phyloP scores from a whole-genome alignment of 2,329 filamentous ascomycete species.

The Metarhizium brunneum region DNA sequence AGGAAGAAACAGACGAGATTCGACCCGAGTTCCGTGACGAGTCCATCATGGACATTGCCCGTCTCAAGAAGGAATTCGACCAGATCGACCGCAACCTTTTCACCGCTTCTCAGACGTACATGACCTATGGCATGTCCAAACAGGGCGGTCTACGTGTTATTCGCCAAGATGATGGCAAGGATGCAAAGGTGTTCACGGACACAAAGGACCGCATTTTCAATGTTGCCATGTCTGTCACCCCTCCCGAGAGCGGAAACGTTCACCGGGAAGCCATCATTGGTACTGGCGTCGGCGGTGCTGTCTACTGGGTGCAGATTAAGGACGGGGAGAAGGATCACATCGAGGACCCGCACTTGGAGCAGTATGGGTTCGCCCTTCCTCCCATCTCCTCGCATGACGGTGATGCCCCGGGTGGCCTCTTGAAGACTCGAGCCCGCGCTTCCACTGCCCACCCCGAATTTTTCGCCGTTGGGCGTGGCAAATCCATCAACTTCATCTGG shows the following conservation, averaged over 20 bases:
- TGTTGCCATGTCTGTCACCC: conserved; percentile 68
- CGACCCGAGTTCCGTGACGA: conserved; percentile 64
- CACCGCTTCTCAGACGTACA: conserved; percentile 81
- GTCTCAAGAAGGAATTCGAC: conserved; percentile 95
- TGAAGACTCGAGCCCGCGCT: conserved; percentile 90
- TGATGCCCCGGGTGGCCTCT: conserved; percentile 80
- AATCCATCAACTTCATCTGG: conserved; percentile 87
- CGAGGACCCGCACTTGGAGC: conserved; percentile 69
- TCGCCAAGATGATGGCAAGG: conserved; percentile 83
- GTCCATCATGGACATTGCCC: conserved; percentile 82
- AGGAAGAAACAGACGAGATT: conserved; percentile 43
- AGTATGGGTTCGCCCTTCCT: conserved; percentile 80
- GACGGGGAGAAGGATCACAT: conserved; percentile 71
- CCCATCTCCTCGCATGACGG: conserved; percentile 80
- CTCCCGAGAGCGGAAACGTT: conserved; percentile 42
- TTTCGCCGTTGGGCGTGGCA: conserved; percentile 91
- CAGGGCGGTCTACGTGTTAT: conserved; percentile 89
- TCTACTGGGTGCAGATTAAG: conserved; percentile 88
- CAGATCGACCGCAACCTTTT: conserved; percentile 92
- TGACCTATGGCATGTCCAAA: conserved; percentile 90
- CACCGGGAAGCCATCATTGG: conserved; percentile 78
- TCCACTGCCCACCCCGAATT: conserved; percentile 85
- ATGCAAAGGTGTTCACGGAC: conserved; percentile 85
- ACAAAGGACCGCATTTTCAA: conserved; percentile 94
- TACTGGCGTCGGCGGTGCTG: conserved; percentile 86